These are phyloP conservation scores for Dendrobium catenatum DNA, from an alignment of 106 monocot species.

Conservation along the genomic window DNA sequence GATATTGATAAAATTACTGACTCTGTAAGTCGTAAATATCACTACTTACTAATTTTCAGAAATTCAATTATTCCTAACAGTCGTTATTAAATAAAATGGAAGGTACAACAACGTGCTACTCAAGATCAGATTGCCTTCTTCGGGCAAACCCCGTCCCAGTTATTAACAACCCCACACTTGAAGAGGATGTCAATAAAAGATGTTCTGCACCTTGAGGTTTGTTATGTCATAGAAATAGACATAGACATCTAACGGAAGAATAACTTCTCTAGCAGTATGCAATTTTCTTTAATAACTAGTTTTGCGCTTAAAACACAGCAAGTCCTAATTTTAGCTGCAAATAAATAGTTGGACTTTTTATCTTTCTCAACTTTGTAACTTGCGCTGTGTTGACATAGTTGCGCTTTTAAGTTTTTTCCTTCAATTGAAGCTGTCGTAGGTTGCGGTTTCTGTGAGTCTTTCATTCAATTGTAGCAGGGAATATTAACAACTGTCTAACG, in stretches of 20 bases:
- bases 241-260: neutral
- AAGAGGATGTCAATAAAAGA: conserved; percentile 61
- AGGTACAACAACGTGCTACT: conserved; percentile 86
- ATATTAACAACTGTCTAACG: neutral
- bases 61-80: neutral
- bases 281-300: neutral
- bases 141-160: conserved; percentile 94
- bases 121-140: conserved; percentile 98
- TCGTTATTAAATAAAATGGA: conserved; percentile 7
- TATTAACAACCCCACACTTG: conserved; percentile 71
- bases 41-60: neutral
- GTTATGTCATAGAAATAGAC: neutral
- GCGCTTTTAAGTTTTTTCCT: neutral
- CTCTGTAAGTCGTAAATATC: conserved; percentile 45
- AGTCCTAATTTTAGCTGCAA: neutral
- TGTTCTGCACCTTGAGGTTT: conserved; percentile 78
- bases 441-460: neutral
- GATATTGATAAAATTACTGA: conserved; percentile 94
- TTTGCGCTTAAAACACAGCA: neutral
- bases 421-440: neutral
- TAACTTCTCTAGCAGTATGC: neutral
- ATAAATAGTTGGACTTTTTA: neutral
- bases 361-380: neutral
- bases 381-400: neutral
- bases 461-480: neutral